Base-by-base conservation (phyloP, 2,329 filamentous ascomycete species). In the Anisogramma anomala region DNA sequence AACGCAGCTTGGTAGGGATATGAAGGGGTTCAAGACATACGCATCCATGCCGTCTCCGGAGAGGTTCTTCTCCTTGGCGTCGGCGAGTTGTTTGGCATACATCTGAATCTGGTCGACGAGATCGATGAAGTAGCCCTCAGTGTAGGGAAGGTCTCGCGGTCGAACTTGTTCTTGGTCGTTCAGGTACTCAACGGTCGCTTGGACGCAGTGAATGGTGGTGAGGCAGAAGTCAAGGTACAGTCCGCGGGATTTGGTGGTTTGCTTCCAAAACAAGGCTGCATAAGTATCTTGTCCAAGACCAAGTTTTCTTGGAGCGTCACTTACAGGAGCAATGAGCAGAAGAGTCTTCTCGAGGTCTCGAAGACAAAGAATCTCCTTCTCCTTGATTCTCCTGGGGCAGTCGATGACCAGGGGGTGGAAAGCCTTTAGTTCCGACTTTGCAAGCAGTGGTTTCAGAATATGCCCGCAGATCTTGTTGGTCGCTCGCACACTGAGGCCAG, bases 91-190 rank as follows among this genome's bases (percentile, higher is more conserved):
- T 55, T 79, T 76, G 47, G 86, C 88, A 75, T 94, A 94, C 59
- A 85, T 77, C 59, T 80, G 77, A 54, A 95, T 87, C 74, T 95
- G 88, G 60, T 93, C 85, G 60, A 93, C 81, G 47, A 96, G 79
- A 67, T 96, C 89, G 66, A 95, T 82, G 60, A 95, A 95, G 66
- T 96, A 96, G 58, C 85, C 85, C 73, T 84, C 86, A 72, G 82
- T 91, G 70, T 95, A 96, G 51, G 87, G 86, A 55, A 83, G 80
- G 63, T 96, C 89, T 63, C 77, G 70, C 46, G 84, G 82, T 59
- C 85, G 78, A 51, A 81, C 80, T 66, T 89, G 84, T 61, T 96
- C 88, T 59, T 79, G 79, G 59, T 93, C 86, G 69, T 77, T 81
- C 50, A 95, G 72, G 62, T 82, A 81, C 62, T 86, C 80, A 62